Percentiles rank a stretch among this genome's conserved stretches.
These are phyloP conservation scores for Herpetospermum pedunculosum DNA, from an alignment of 306 rosid species.

Conservation along the genomic window DNA sequence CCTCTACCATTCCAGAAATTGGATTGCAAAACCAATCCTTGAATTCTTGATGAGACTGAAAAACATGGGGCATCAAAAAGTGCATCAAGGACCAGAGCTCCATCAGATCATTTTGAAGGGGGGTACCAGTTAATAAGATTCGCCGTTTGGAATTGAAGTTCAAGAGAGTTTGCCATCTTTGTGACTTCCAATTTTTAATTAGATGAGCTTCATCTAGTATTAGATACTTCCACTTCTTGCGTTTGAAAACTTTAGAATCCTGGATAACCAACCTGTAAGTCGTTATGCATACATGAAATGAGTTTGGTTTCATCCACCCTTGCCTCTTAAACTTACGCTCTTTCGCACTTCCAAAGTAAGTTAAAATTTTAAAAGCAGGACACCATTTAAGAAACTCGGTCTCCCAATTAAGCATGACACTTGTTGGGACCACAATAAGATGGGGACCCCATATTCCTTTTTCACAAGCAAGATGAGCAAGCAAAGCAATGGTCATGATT, in stretches of 20 bases:
- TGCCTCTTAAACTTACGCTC: constrained; percentile 88
- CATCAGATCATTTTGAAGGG: constrained; percentile 97
- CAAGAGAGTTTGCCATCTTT: constrained; percentile 96
- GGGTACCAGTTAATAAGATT: constrained; percentile 89
- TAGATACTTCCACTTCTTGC: constrained; percentile 98
- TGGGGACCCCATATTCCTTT: constrained; percentile 99
- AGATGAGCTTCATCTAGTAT: constrained; percentile 97
- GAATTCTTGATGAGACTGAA: constrained; percentile 98
- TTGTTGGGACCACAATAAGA: constrained; percentile 96
- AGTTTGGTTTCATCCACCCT: constrained; percentile 90
- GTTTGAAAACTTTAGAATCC: constrained; percentile 96
- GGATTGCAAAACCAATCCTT: constrained; percentile 99
- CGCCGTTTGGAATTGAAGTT: constrained; percentile 95
- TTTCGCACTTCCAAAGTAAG: constrained; percentile 95
- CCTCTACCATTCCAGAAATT: constrained; percentile 98
- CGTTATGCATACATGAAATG: constrained; percentile 93
- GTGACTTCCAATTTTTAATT: constrained; percentile 98
- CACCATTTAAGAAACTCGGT: constrained; percentile 98
- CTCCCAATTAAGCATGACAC: constrained; percentile 99
- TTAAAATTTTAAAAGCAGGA: constrained; percentile 90
- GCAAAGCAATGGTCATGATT: constrained; percentile 92
- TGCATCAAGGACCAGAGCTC: constrained; percentile 99
- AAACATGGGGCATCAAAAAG: constrained; percentile 97
- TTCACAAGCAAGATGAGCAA: constrained; percentile 96
- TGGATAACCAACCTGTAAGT: constrained; percentile 94